These are phyloP conservation scores for Yarrowia sp. DNA, from an alignment of 805 yeast species.

Conservation along the genomic window DNA sequence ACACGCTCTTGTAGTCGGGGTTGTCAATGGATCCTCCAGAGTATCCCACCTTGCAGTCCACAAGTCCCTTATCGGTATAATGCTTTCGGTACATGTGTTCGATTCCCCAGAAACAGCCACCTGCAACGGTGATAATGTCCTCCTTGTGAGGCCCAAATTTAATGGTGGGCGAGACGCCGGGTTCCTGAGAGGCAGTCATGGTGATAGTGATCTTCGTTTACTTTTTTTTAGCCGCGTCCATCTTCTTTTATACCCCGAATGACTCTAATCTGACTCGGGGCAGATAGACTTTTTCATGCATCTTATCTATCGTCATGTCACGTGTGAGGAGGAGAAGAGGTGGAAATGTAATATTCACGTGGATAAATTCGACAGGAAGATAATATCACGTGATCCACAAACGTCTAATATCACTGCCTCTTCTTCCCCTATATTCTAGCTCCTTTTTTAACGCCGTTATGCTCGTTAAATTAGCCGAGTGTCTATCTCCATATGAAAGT, in stretches of 20 bases:
- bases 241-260: not conserved
- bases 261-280: slow-evolving; percentile 29
- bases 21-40: slow-evolving; percentile 68
- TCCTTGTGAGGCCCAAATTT: not conserved
- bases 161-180: slow-evolving; percentile 27
- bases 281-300: slow-evolving; percentile 18
- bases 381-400: not conserved
- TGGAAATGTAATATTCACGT: not conserved
- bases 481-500: not conserved
- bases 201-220: not conserved
- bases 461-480: not conserved
- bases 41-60: slow-evolving; percentile 83
- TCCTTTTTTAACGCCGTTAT: not conserved
- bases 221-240: not conserved
- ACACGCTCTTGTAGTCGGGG: slow-evolving; percentile 74
- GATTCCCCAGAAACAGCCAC: slow-evolving; percentile 64
- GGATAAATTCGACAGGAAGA: not conserved
- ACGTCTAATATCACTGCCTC: too few species aligned
- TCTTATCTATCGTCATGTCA: slow-evolving; percentile 27
- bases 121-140: slow-evolving; percentile 52
- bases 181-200: slow-evolving; percentile 11
- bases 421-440: not conserved
- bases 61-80: slow-evolving; percentile 64
- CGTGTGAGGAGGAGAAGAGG: not conserved
- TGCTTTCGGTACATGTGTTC: slow-evolving; percentile 79